phyloP scores from a whole-genome alignment of 768 basidiomycete species.

The Boletus reticulatus region DNA sequence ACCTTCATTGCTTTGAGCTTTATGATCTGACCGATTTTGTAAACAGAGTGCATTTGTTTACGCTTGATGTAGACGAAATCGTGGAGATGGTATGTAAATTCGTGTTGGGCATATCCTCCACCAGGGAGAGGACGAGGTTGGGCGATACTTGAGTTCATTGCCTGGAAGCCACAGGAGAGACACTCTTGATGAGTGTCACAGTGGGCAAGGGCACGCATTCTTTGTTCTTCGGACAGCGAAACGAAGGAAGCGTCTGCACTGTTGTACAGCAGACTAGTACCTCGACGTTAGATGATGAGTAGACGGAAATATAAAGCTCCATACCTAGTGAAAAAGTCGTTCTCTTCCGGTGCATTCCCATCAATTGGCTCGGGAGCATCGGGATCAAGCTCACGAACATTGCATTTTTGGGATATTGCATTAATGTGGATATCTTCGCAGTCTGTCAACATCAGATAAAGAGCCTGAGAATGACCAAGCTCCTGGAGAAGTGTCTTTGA shows the following conservation, averaged over 20 bases:
- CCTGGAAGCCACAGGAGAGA: constrained; percentile 44
- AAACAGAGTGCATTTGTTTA: constrained; percentile 23
- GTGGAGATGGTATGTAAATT: constrained; percentile 49
- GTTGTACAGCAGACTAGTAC: constrained; percentile 50
- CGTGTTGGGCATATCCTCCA: constrained; percentile 40
- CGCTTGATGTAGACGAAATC: constrained; percentile 63
- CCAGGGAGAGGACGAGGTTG: constrained; percentile 27
- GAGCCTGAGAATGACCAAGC: constrained; percentile 56
- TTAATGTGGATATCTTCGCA: constrained; percentile 57
- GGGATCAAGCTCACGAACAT: constrained; percentile 40
- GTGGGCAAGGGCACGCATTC: constrained; percentile 27
- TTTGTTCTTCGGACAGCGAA: constrained; percentile 39
- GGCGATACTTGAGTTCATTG: constrained; percentile 22
- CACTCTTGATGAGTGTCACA: constrained; percentile 41
- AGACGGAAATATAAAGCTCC: constrained; percentile 7
- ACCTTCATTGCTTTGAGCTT: constrained; percentile 31
- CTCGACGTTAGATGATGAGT: not conserved
- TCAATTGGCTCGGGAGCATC: constrained; percentile 49
- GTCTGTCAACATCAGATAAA: constrained; percentile 50
- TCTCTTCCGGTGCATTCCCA: constrained; percentile 34
- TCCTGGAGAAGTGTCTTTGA: constrained; percentile 66
- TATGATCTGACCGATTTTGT: constrained; percentile 58
- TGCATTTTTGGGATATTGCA: constrained; percentile 58
- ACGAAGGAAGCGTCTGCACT: constrained; percentile 45
- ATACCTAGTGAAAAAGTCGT: constrained; percentile 61